A percentile compares a stretch with the other conserved stretches of the same genome.
Conservation (phyloP, 495 filamentous ascomycete genomes). For the Lineolata rhizophorae region DNA sequence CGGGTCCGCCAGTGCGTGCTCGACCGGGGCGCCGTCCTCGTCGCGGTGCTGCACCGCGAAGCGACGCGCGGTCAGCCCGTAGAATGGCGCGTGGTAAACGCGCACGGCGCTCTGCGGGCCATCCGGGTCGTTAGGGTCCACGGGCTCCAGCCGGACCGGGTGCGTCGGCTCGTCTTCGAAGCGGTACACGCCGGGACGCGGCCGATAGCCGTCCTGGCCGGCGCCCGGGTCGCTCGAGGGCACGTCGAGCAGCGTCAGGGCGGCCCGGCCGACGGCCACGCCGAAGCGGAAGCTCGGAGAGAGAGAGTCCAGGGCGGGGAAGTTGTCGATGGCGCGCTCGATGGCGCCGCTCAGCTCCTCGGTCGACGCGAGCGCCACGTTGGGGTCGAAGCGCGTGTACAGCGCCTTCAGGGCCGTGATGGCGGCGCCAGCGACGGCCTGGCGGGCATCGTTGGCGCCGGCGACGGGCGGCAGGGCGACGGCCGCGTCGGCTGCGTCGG, state of each 20-base stretch:
- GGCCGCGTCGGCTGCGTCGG: constrained; percentile 3
- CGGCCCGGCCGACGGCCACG: constrained; percentile 11
- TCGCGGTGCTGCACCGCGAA: constrained; percentile 18
- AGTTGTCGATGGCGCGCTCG: constrained; percentile 1
- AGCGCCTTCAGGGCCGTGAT: constrained; percentile 12
- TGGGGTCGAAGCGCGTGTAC: too few relatives aligned
- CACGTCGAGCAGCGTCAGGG: too few relatives aligned
- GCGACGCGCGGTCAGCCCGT: constrained; percentile 13
- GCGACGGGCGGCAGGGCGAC: constrained; percentile 1
- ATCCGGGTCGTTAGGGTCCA: constrained; percentile 14
- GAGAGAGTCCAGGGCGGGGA: constrained; percentile 8
- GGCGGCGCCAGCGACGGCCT: constrained; percentile 15
- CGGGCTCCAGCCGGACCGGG: constrained; percentile 14
- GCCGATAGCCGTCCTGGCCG: constrained; percentile 9
- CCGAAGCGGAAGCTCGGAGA: constrained; percentile 13
- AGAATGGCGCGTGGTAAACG: constrained; percentile 13
- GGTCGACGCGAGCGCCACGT: too few relatives aligned
- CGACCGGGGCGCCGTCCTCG: too few relatives aligned
- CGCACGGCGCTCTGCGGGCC: constrained; percentile 10
- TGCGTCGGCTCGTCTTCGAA: constrained; percentile 20
- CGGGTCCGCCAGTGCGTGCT: constrained; percentile 18
- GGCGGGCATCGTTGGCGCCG: constrained; percentile 11
- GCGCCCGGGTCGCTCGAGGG: too few relatives aligned
- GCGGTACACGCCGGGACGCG: constrained; percentile 9
- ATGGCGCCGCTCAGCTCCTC: too few relatives aligned